Evolutionary conservation across 179 eudicot species (phyloP).

Genomic region (Carnegiea gigantea): DNA sequence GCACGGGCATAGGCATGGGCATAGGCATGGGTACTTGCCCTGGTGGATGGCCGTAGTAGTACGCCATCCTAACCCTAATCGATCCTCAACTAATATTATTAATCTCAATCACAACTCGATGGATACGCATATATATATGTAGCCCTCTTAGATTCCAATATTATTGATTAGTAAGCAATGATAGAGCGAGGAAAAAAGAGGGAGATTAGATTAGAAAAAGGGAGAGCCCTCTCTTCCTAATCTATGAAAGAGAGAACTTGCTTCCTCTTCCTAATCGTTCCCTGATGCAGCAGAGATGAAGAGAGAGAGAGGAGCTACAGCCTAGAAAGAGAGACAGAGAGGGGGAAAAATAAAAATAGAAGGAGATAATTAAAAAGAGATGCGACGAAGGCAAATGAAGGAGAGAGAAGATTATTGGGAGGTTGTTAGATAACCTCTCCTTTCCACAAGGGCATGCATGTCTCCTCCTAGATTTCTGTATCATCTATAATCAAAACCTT

Average conservation of each 20-base stretch:
- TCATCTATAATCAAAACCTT: neutral
- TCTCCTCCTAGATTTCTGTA: neutral
- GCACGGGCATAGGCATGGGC: neutral
- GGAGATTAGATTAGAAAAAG: neutral
- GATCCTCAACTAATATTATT: slow-evolving; percentile 6
- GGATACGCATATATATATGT: too few relatives aligned
- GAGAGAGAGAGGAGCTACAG: neutral
- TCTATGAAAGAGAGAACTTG: neutral
- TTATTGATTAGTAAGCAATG: neutral
- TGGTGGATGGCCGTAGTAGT: slow-evolving; percentile 27
- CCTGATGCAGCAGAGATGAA: neutral
- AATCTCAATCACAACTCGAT: too few relatives aligned
- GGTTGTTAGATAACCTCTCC: neutral
- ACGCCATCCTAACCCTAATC: slow-evolving; percentile 24
- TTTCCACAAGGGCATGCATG: neutral
- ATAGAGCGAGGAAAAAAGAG: slow-evolving; percentile 6
- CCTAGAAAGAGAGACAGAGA: neutral
- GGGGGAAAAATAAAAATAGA: neutral
- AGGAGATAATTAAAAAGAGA: neutral
- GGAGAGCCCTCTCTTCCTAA: neutral
- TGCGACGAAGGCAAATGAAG: neutral
- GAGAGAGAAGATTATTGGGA: neutral
- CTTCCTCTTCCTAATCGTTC: neutral
- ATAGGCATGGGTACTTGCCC: neutral
- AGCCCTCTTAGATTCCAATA: slow-evolving; percentile 40